A percentile compares a stretch with the other conserved stretches of the same genome.
phyloP scores from a whole-genome alignment of 306 rosid species.

The Mimosa pudica region DNA sequence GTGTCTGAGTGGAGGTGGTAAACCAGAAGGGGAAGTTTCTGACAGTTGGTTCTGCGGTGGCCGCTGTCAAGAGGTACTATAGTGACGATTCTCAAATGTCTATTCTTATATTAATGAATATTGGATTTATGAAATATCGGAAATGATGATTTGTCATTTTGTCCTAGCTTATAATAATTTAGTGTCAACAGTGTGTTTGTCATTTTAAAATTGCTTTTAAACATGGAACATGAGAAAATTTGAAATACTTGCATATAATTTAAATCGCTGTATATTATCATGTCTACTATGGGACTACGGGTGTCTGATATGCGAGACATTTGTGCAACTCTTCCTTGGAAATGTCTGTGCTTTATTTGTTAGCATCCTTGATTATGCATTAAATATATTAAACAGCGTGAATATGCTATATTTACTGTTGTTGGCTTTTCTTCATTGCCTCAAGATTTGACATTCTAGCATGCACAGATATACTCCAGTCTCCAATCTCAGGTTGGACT shows the following conservation, averaged over 20 bases:
- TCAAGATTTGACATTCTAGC: conserved; percentile 35
- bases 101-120: conserved; percentile 20
- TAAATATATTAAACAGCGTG: neutral
- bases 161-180: conserved; percentile 21
- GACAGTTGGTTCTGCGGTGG: conserved; percentile 73
- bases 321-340: neutral
- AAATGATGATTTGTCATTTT: conserved; percentile 30
- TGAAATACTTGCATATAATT: neutral
- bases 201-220: conserved; percentile 2
- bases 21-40: conserved; percentile 46
- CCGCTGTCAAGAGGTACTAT: conserved; percentile 82
- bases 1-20: conserved; percentile 59
- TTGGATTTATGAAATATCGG: conserved; percentile 32
- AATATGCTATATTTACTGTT: conserved; percentile 6
- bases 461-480: conserved; percentile 68
- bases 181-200: conserved; percentile 14
- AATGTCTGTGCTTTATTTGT: neutral
- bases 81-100: conserved; percentile 19
- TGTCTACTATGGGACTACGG: neutral
- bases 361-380: neutral
- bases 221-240: neutral
- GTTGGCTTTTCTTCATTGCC: conserved; percentile 8
- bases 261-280: neutral
- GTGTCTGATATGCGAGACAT: neutral
- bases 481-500: conserved; percentile 82